phyloP scores from a whole-genome alignment of 805 yeast genomes.

The Candida khao-thaluensis region DNA sequence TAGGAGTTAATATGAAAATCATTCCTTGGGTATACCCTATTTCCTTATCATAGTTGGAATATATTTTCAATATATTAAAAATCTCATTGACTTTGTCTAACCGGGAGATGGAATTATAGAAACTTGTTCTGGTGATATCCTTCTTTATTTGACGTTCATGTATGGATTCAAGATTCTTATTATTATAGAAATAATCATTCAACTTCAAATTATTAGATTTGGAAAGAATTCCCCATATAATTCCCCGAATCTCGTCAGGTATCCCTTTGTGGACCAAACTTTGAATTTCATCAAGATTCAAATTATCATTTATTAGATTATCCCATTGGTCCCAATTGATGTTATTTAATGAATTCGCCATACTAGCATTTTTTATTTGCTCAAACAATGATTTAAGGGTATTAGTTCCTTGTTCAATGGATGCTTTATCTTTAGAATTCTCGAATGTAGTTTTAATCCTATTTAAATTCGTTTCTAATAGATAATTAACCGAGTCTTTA shows the following conservation, averaged over 20 bases:
- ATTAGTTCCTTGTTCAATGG: conserved; percentile 36
- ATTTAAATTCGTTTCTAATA: conserved; percentile 58
- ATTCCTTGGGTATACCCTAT: conserved; percentile 98
- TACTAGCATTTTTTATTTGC: conserved; percentile 25
- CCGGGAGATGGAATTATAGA: conserved; percentile 57
- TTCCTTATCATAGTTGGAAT: conserved; percentile 81
- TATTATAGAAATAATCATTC: conserved; percentile 55
- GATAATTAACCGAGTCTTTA: conserved; percentile 31
- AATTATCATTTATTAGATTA: conserved; percentile 71
- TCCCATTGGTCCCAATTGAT: conserved; percentile 91
- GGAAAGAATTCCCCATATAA: conserved; percentile 89
- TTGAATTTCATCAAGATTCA: conserved; percentile 59
- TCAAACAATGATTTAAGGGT: conserved; percentile 26
- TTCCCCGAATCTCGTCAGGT: conserved; percentile 82
- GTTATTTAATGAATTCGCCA: conserved; percentile 16
- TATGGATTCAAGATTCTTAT: conserved; percentile 50
- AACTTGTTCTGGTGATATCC: conserved; percentile 83
- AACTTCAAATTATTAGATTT: conserved; percentile 67
- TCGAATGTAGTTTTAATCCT: conserved; percentile 54
- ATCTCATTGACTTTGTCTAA: conserved; percentile 62
- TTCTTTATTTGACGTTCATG: conserved; percentile 77
- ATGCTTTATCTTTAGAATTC: conserved; percentile 48
- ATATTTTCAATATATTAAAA: conserved; percentile 75
- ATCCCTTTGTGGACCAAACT: conserved; percentile 76
- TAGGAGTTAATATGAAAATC: conserved; percentile 89